A percentile compares a stretch with the other conserved stretches of the same genome.
These are phyloP conservation scores for Tephrocybe sp. DNA, from an alignment of 768 basidiomycete genomes.

Conservation along the genomic window DNA sequence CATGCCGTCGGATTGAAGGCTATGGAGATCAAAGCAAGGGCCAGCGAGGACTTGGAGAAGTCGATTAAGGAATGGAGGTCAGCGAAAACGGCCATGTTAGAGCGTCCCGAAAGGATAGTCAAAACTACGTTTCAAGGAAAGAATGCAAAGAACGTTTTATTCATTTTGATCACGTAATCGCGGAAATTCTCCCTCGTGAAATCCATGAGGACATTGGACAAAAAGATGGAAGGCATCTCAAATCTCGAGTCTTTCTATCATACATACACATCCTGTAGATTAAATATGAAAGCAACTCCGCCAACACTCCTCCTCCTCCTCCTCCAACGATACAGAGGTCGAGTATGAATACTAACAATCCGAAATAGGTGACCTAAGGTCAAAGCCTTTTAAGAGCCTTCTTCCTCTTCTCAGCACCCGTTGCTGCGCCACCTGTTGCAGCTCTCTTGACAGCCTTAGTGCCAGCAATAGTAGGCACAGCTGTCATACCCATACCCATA, in stretches of 20 bases:
- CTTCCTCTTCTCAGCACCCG: conserved; percentile 80
- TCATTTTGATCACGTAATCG: conserved; percentile 11
- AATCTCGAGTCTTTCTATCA: conserved; percentile 1
- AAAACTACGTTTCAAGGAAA: no score
- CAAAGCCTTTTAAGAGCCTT: conserved; percentile 83
- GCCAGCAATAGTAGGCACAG: conserved; percentile 32
- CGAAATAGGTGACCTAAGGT: conserved; percentile 2
- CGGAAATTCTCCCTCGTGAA: neutral
- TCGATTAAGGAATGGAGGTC: conserved; percentile 46
- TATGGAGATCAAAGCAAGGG: conserved; percentile 66
- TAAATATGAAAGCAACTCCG: conserved; percentile 8
- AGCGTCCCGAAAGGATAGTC: no score
- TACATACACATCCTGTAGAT: conserved; percentile 11
- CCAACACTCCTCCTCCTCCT: no score
- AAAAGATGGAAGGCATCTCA: neutral
- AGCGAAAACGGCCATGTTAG: conserved; percentile 16
- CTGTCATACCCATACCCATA: conserved; percentile 33
- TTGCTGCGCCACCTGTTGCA: conserved; percentile 48
- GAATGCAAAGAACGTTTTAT: neutral
- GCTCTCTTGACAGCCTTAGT: conserved; percentile 73
- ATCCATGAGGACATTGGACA: neutral
- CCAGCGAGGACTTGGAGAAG: conserved; percentile 62
- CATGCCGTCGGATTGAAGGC: conserved; percentile 93
- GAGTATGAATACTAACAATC: neutral
- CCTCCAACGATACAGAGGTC: no score